Evolutionary conservation across 2,329 filamentous ascomycete species (phyloP).

Genomic region (Botryotinia calthae): DNA sequence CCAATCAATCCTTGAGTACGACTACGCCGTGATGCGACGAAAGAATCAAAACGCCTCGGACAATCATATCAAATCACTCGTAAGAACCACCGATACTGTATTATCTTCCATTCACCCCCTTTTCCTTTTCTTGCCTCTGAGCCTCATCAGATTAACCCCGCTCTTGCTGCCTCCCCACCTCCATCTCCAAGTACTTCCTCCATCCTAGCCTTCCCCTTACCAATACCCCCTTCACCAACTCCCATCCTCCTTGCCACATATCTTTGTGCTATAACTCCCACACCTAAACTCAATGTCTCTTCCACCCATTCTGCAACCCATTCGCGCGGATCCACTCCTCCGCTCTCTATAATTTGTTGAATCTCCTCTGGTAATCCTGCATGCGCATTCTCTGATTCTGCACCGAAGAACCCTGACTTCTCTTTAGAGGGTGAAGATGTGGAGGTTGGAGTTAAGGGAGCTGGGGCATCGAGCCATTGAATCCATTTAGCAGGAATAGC

Average conservation of each 20-base stretch:
- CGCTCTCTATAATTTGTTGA: conserved; percentile 72
- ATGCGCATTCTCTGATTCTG: conserved; percentile 43
- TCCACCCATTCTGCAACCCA: conserved; percentile 99
- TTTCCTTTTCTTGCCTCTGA: not conserved
- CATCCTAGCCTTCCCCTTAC: conserved; percentile 59
- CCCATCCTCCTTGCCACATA: conserved; percentile 97
- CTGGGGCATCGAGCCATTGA: conserved; percentile 80
- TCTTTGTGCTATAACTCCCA: conserved; percentile 86
- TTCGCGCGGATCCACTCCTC: conserved; percentile 84
- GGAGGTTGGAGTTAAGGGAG: conserved; percentile 52
- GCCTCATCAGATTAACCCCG: conserved; percentile 44
- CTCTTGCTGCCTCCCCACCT: conserved; percentile 58
- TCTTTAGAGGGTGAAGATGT: conserved; percentile 33
- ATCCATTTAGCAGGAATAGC: conserved; percentile 81
- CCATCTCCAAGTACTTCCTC: conserved; percentile 56
- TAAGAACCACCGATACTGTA: not conserved
- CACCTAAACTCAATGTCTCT: conserved; percentile 72
- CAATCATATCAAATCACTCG: not conserved
- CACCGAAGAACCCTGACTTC: conserved; percentile 37
- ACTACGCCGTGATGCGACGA: not conserved
- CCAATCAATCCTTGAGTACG: not conserved
- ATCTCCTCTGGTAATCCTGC: conserved; percentile 76
- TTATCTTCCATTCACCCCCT: not conserved
- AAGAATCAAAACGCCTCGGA: conserved; percentile 2
- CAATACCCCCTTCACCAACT: conserved; percentile 74